Percentiles rank a stretch among this genome's conserved stretches.
phyloP scores from a whole-genome alignment of 768 basidiomycete genomes.

The Rhodotorula taiwanensis region DNA sequence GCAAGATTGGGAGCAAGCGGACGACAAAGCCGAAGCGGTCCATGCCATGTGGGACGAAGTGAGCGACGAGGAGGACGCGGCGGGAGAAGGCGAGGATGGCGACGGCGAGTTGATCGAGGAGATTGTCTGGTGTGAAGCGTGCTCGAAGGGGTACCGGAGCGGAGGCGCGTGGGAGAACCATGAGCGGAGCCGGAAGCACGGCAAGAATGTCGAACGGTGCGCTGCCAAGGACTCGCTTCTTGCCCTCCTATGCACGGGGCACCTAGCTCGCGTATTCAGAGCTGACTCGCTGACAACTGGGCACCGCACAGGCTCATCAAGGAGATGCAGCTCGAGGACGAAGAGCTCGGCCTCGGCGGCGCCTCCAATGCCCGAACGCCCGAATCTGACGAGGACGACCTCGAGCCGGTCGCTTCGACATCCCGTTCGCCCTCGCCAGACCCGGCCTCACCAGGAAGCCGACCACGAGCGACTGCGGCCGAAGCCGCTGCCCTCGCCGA shows the following conservation, averaged over 20 bases:
- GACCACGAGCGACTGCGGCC: background rate
- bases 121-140: constrained; percentile 93
- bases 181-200: constrained; percentile 88
- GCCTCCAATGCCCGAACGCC: constrained; percentile 7
- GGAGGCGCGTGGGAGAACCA: constrained; percentile 96
- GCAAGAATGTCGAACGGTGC: constrained; percentile 70
- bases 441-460: background rate
- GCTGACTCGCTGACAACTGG: no score
- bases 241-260: background rate
- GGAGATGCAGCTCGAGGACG: constrained; percentile 71
- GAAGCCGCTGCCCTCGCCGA: constrained; percentile 3
- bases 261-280: background rate
- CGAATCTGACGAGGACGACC: background rate
- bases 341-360: constrained; percentile 54
- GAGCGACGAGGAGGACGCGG: constrained; percentile 72
- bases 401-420: constrained; percentile 6
- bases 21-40: constrained; percentile 37
- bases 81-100: constrained; percentile 42
- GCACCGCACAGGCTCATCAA: constrained; percentile 59
- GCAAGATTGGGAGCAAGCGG: constrained; percentile 78
- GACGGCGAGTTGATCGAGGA: constrained; percentile 42
- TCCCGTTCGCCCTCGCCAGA: constrained; percentile 3
- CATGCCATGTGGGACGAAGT: constrained; percentile 42
- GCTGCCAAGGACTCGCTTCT: constrained; percentile 19
- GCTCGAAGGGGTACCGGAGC: constrained; percentile 76